Base-by-base conservation (phyloP, 495 filamentous ascomycete species). In the Aspergillus leporis region DNA sequence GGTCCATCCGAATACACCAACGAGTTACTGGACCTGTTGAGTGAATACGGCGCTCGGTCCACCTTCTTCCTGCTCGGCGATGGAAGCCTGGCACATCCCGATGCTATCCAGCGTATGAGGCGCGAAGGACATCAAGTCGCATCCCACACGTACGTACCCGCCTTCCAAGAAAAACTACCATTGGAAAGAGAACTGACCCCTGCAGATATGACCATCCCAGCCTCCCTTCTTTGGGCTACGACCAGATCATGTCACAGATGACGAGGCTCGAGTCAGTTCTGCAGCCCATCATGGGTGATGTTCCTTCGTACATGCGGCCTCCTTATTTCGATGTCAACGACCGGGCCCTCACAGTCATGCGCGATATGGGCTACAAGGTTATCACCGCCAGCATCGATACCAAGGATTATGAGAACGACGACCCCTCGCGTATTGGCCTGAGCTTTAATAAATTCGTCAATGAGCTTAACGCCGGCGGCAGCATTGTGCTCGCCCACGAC, bases 41-140 rank as follows among this genome's bases (percentile, higher is more conserved):
- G 80, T 60, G 70, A 75, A 51, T 83, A 85, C 60, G 72, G 77
- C 16, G 84, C 81, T 45, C 85, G 82, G 55, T 87, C 83, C 8
- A 91, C 89, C 4, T 92, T 92, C 68, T 91, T 91, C 71, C 77
- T 92, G 25, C 87, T 83, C 4, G 89, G 89, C 21, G 82, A 80
- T 62, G 88, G 86, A 50, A 77, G 77, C 4, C 59, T 73, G 12
- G 76, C 70, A 2, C 74, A 75, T n/a, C 71, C 77, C 5, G 73
- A 78, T 9, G 66, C 89, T 12, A 84, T 92, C 22, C 59, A 78
- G 70, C 86, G 89, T 41, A 86, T 83, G 76, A 64, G 75, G 58
- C 67, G 74, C 36, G 78, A 80, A 53, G 89, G 89, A 0, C 90
- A 93, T 66, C 90, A 92, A 64, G 74, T 93, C 46, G 90, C 82